Evolutionary conservation across 805 yeast species (phyloP).

Genomic region (Kodamaea restingae): DNA sequence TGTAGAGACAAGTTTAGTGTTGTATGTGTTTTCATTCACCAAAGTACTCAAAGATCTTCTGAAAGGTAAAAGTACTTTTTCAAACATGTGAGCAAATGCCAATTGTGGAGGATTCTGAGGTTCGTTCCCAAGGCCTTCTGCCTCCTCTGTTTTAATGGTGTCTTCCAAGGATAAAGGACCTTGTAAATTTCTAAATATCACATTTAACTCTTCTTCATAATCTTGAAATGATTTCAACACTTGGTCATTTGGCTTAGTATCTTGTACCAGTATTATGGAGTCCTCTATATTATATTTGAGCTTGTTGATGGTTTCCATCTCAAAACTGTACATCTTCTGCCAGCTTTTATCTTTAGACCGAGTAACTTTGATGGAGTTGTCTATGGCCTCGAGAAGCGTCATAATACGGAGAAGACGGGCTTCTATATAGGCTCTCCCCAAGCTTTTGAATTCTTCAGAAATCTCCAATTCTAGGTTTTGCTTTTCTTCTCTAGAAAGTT

Average conservation of each 20-base stretch:
- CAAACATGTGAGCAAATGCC: conserved; percentile 23
- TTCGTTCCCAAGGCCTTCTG: background rate
- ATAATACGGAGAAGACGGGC: conserved; percentile 29
- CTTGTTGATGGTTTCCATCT: conserved; percentile 31
- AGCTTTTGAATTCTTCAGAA: conserved; percentile 20
- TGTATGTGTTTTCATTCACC: conserved; percentile 28
- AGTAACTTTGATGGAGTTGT: conserved; percentile 22
- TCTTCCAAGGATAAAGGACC: conserved; percentile 34
- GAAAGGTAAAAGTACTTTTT: conserved; percentile 20
- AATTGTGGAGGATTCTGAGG: conserved; percentile 6
- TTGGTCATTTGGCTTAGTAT: conserved; percentile 12
- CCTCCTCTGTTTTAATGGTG: conserved; percentile 15
- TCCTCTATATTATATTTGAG: conserved; percentile 33
- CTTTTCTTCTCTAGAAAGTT: conserved; percentile 22
- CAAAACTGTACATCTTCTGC: conserved; percentile 30
- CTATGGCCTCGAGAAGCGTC: conserved; percentile 21
- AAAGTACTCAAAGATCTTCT: conserved; percentile 21
- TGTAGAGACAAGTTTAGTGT: conserved; percentile 19
- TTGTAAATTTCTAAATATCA: conserved; percentile 26
- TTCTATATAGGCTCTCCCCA: conserved; percentile 23
- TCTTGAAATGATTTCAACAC: conserved; percentile 19
- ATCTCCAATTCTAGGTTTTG: conserved; percentile 17
- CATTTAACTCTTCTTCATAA: conserved; percentile 30
- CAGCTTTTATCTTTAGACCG: conserved; percentile 30
- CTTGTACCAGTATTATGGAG: conserved; percentile 15